Evolutionary conservation across 208 protist genomes (phyloP), one percentile per base, ranked within the genome.

Genomic region (Balamuthia mandrillaris): DNA sequence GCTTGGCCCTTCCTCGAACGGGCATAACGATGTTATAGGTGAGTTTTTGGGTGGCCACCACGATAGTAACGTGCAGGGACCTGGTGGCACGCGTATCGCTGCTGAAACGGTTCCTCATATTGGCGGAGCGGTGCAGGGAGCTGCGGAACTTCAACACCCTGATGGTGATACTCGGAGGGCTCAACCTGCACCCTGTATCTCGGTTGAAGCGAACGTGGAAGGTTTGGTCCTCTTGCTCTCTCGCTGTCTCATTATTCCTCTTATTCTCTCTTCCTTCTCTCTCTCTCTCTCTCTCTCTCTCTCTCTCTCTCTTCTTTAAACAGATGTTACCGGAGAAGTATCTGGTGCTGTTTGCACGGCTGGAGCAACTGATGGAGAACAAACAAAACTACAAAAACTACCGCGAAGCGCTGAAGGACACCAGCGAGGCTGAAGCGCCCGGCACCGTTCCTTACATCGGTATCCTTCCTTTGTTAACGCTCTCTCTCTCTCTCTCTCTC

Each of bases 101-200:
- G 24, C 66, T 77, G 29, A 77, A 77, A 45, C 66, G 66, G 24
- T 77, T 77, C n/a, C 42, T 77, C 9, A 18, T 77, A 10, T 24
- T 77, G 1, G 66, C 66, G 10, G 66, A 77, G 66, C 66, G 66
- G 1, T 77, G 66, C n/a, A 39, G 66, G 1, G 66, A 77, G 24
- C 42, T 77, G 44, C 66, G 66, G 24, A 77, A 77, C 66, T 77
- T 77, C 24, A 77, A 77, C 42, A 77, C 66, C 3, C 42, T 77
- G 24, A 77, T 77, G 66, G 66, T 56, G 44, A 77, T 77, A 14
- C n/a, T 77, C 44, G 66, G 66, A 24, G 66, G 66, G 16, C 39
- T 77, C n/a, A 77, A 77, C 66, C 49, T 77, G 66, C 66, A 77
- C 29, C 66, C 66, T 14, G 66, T 77, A 24, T 39, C 66, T 35